phyloP scores from a whole-genome alignment of 1,284 basidiomycete species.

The Ceratobasidium sp. region DNA sequence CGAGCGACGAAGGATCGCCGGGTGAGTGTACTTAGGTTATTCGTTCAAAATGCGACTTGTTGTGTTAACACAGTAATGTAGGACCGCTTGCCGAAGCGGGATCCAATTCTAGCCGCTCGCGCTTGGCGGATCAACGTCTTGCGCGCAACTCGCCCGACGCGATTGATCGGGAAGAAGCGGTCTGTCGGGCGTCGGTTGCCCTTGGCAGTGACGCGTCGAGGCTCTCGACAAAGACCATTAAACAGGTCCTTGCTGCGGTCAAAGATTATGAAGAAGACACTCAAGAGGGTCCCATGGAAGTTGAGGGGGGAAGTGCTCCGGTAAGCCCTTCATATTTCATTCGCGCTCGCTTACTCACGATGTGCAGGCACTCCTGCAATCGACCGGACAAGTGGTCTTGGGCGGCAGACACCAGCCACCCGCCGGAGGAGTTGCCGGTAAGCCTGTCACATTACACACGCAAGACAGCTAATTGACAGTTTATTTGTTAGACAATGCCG shows the following conservation, averaged over 20 bases:
- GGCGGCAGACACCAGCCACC: constrained; percentile 2
- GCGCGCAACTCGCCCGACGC: too few relatives aligned
- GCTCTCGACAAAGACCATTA: neutral
- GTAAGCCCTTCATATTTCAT: neutral
- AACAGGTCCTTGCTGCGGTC: neutral
- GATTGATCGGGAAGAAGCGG: neutral
- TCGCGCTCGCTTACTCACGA: neutral
- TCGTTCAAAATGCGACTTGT: neutral
- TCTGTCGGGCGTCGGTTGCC: neutral
- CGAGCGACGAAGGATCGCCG: constrained; percentile 9
- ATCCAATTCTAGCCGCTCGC: neutral
- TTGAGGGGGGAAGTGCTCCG: constrained; percentile 15
- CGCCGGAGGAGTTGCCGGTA: neutral
- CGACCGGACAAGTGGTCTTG: constrained; percentile 12
- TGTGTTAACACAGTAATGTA: neutral
- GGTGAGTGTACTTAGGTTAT: neutral
- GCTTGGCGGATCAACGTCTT: neutral
- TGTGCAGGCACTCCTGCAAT: neutral
- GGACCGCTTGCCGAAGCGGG: constrained; percentile 1
- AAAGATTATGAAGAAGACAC: neutral
- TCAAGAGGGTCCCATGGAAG: constrained; percentile 12
- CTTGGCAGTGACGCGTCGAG: neutral
- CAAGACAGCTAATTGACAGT: too few relatives aligned
- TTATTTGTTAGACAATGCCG: too few relatives aligned
- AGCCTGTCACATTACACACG: neutral